Base-by-base conservation (phyloP, 2,329 filamentous ascomycete genomes). In the Cercospora zeina region DNA sequence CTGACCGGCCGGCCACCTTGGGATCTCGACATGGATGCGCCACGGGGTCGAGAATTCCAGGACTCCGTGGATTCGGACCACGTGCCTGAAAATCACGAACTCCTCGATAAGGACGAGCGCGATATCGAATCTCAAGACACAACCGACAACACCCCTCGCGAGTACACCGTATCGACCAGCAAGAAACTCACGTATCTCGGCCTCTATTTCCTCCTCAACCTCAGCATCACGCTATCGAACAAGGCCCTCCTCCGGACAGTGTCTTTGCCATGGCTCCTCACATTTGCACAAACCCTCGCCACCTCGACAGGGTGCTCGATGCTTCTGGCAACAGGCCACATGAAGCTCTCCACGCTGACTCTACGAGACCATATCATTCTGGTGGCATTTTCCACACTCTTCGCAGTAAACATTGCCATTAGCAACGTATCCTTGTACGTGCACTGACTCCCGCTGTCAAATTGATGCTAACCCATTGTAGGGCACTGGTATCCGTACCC, bases 401-500 rank as follows among this genome's bases (percentile, higher is more conserved):
- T 86, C 74, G 87, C 85, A n/a, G 78, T 84, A 70, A 87, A 87
- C 74, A 86, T 87, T 67, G 85, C 85, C 63, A 81, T 86, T 56
- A 85, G 83, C 27, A 87, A 87, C 75, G 78, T 86, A 36, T 86
- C 84, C 21, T 78, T 87, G 78, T 80, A 73, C 69, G 78, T 70
- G 19, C 16, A 21, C 13, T 24, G 14, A 59, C 10, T 11, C n/a
- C 13, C 11, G 34, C 30, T 16, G 14, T 19, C 14, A 37, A 14
- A 14, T 36, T 7, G 19, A 11, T 42, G 39, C 61, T 63, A 19
- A 61, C 50, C 11, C 21, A 13, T 47, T 13, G 19, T 14, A 68
- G 66, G 39, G 59, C 65, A 30, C 62, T 65, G 78, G 84, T 85
- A 47, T 87, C 85, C 0, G 83, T 87, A 19, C 83, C 85, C 2